A percentile compares a stretch with the other conserved stretches of the same genome.
Evolutionary conservation across 2,329 filamentous ascomycete genomes (phyloP).

Genomic region (Thielaviopsis ethacetica): DNA sequence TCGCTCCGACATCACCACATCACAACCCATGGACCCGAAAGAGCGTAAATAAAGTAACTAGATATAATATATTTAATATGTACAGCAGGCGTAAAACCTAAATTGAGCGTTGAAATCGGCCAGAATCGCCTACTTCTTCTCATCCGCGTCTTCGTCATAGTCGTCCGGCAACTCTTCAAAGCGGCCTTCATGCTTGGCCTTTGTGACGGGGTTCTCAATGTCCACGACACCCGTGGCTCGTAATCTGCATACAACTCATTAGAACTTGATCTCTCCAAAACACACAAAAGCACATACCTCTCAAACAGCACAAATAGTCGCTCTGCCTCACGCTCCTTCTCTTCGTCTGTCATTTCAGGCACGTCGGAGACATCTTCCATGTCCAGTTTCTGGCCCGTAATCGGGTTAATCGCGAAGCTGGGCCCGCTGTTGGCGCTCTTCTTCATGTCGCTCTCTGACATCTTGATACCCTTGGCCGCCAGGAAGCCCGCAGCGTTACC

Average conservation of each 20-base stretch:
- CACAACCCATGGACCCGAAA: too few relatives aligned
- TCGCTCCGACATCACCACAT: too few relatives aligned
- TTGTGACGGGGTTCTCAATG: slow-evolving; percentile 62
- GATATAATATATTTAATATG: not conserved
- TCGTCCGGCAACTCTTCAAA: slow-evolving; percentile 44
- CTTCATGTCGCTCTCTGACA: slow-evolving; percentile 12
- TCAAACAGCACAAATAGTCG: slow-evolving; percentile 82
- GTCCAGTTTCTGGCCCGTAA: slow-evolving; percentile 71
- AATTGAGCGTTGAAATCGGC: not conserved
- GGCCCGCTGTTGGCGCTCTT: slow-evolving; percentile 16
- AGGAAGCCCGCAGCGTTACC: slow-evolving; percentile 86
- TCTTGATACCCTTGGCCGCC: slow-evolving; percentile 31
- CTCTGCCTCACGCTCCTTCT: slow-evolving; percentile 86
- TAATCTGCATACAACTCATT: slow-evolving; percentile 25
- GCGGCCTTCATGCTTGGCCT: slow-evolving; percentile 51
- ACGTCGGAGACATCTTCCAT: slow-evolving; percentile 41
- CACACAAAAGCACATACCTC: slow-evolving; percentile 32
- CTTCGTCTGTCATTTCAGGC: slow-evolving; percentile 72
- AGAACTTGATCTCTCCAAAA: not conserved
- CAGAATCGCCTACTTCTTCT: slow-evolving; percentile 10
- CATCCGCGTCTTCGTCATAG: slow-evolving; percentile 17
- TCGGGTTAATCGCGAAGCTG: slow-evolving; percentile 50
- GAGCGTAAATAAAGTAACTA: too few relatives aligned
- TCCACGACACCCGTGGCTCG: slow-evolving; percentile 61
- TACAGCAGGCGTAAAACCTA: not conserved